Evolutionary conservation across 306 rosid species (phyloP).

Genomic region (Cicer chorassanicum): DNA sequence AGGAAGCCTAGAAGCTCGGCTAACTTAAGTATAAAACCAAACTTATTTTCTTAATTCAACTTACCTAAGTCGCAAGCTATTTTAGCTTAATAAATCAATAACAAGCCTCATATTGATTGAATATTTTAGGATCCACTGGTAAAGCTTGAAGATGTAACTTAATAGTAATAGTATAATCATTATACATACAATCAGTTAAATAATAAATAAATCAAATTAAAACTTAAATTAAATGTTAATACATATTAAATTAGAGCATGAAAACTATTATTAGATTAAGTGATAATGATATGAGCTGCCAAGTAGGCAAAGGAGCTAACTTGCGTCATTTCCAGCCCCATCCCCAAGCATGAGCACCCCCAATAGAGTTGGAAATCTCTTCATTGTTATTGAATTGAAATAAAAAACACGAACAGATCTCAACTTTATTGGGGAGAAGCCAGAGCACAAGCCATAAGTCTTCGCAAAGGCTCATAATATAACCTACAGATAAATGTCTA

Average conservation of each 20-base stretch:
- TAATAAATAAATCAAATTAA: background rate
- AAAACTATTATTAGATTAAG: background rate
- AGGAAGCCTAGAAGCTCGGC: background rate
- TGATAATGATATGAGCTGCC: background rate
- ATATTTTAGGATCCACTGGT: background rate
- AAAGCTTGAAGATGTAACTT: background rate
- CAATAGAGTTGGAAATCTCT: constrained; percentile 6
- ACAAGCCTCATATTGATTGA: background rate
- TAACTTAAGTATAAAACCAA: background rate
- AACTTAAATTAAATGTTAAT: background rate
- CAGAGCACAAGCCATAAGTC: background rate
- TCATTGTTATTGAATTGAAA: constrained; percentile 3
- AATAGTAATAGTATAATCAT: background rate
- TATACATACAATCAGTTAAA: background rate
- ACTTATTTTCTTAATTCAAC: background rate
- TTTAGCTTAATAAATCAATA: background rate
- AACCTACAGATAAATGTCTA: background rate
- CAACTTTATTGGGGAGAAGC: constrained; percentile 17
- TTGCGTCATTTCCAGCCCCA: background rate
- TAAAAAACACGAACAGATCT: background rate
- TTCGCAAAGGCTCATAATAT: background rate
- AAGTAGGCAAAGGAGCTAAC: background rate
- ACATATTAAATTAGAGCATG: no score
- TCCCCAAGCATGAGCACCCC: constrained; percentile 1
- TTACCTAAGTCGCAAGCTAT: background rate